Evolutionary conservation across 345 rosid genomes (phyloP).

Genomic region (Isatis tinctoria): DNA sequence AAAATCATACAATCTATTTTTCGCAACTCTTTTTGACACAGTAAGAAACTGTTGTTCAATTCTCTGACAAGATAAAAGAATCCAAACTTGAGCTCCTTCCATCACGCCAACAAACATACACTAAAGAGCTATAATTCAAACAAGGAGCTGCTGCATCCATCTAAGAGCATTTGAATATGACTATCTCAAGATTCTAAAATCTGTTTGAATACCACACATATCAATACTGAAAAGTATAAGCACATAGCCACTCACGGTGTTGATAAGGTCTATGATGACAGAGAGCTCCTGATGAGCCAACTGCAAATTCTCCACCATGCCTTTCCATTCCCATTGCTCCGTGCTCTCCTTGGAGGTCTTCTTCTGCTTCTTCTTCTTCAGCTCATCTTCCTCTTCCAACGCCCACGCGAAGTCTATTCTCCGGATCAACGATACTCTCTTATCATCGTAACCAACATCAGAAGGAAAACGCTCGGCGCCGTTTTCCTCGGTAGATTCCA

Average conservation of each 20-base stretch:
- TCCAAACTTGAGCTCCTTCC: not conserved
- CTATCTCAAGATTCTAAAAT: not conserved
- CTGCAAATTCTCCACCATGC: conserved; percentile 88
- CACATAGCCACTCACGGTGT: conserved; percentile 56
- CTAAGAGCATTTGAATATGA: not conserved
- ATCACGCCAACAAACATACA: not conserved
- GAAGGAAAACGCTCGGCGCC: conserved; percentile 77
- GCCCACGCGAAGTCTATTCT: conserved; percentile 93
- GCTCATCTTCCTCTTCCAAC: conserved; percentile 65
- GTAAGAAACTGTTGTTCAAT: not conserved
- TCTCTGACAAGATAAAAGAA: not conserved
- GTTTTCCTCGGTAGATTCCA: conserved; percentile 74
- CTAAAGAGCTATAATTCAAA: not conserved
- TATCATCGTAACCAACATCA: conserved; percentile 73
- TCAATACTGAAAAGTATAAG: too few relatives aligned
- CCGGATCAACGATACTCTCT: conserved; percentile 70
- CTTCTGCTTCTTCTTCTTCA: conserved; percentile 54
- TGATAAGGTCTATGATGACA: conserved; percentile 80
- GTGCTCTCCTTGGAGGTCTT: conserved; percentile 57
- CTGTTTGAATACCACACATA: not conserved
- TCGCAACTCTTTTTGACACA: not conserved
- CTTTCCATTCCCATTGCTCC: conserved; percentile 70
- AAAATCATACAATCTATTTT: not conserved
- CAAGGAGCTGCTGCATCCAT: not conserved
- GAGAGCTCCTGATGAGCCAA: conserved; percentile 92